phyloP scores from a whole-genome alignment of 331 rosid species.

The Rhamnella rubrinervis region DNA sequence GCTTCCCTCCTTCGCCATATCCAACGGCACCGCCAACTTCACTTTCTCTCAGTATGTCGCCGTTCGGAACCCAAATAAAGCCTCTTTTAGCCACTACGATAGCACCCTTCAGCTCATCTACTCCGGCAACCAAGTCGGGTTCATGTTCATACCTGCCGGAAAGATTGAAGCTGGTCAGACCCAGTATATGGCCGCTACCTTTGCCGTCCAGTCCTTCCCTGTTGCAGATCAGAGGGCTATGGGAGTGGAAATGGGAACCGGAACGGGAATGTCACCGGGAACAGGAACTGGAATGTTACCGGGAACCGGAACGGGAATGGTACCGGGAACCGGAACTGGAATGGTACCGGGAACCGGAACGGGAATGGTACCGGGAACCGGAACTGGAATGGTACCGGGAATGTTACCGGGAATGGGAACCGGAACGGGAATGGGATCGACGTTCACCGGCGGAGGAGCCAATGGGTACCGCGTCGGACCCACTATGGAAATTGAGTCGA shows the following conservation, averaged over 20 bases:
- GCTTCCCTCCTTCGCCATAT: slow-evolving; percentile 71
- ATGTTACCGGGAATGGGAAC: not conserved
- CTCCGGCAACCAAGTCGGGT: slow-evolving; percentile 71
- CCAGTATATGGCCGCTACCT: slow-evolving; percentile 75
- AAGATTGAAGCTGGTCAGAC: slow-evolving; percentile 64
- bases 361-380: not conserved
- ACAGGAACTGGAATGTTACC: not conserved
- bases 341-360: not conserved
- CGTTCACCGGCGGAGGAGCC: slow-evolving; percentile 33
- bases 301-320: not conserved
- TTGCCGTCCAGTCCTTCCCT: slow-evolving; percentile 69
- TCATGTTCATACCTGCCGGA: slow-evolving; percentile 94
- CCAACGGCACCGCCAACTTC: slow-evolving; percentile 67
- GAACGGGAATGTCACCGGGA: not conserved
- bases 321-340: not conserved
- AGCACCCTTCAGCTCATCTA: slow-evolving; percentile 80
- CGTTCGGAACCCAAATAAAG: slow-evolving; percentile 75
- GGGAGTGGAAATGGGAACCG: not conserved
- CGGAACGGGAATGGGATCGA: not conserved
- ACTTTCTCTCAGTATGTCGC: slow-evolving; percentile 86
- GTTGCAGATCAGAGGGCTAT: slow-evolving; percentile 27
- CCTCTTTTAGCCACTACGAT: slow-evolving; percentile 75
- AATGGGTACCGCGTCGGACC: slow-evolving; percentile 44
- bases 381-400: not conserved
- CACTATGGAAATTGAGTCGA: slow-evolving; percentile 62